Base-by-base conservation (phyloP, 208 protist genomes). In the Trichomonas vaginalis region DNA sequence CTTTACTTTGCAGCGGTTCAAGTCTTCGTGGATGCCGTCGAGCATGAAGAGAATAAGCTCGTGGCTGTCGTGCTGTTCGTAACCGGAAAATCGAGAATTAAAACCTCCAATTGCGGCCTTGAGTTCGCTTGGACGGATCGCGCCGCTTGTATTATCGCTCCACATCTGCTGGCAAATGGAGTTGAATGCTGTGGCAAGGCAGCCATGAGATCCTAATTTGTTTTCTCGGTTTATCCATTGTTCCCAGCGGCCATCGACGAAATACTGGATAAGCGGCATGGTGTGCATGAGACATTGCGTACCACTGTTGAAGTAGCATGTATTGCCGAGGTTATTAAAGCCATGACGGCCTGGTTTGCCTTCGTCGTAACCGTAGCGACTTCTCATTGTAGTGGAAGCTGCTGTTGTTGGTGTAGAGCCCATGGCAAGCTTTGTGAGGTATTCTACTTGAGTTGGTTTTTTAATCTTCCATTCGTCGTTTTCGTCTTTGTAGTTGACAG, bases 241-340 rank as follows among this genome's bases (percentile, higher is more conserved):
- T 2, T 83, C 35, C 1, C 0, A 83, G 14, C 15, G 10, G 40
- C 21, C 42, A 17, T 40, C n/a, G 14, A 96, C 17, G 51, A 97
- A 96, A 62, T 47, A 96, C 2, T 40, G 0, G 0, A 97, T 97
- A 40, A 99, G 97, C 35, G 82, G 88, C 21, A 95, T 96, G 88
- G 98, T 98, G 97, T 98, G 98, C 42, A 96, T 97, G 21, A 99
- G 97, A 42, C 98, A 97, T 97, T 99, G 99, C 61, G 99, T 96
- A 27, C 97, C 98, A 0, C 97, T 96, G 97, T 99, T 99, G 96
- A 99, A 98, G 97, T 98, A 99, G 96, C 99, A 99, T 70, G 98
- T 99, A 96, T 99, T 99, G 88, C 99, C 98, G 8, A 99, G 96
- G 96, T 99, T 99, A 62, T 97, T 35, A 21, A 99, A 96, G 0